Conservation (phyloP, 2,329 filamentous ascomycete genomes). For the Neospermospora avenae region DNA sequence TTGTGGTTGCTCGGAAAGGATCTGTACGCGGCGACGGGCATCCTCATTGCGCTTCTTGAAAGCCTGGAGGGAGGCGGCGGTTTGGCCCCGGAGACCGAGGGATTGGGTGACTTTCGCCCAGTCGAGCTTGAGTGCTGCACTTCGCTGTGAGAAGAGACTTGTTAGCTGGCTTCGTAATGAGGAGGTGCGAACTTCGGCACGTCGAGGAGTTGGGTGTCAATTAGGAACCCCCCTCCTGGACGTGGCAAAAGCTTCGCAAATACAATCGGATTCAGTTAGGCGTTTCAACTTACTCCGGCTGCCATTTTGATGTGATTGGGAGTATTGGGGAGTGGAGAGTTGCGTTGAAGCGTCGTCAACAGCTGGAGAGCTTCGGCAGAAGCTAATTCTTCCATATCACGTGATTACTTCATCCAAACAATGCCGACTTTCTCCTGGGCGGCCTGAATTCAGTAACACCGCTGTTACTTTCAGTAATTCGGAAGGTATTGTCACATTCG, state of each 20-base stretch:
- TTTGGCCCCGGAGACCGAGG: slow-evolving; percentile 94
- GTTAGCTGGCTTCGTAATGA: slow-evolving; percentile 27
- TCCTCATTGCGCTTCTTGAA: slow-evolving; percentile 99
- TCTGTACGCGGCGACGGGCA: slow-evolving; percentile 86
- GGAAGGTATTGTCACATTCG: too few relatives aligned
- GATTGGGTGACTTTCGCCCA: slow-evolving; percentile 93
- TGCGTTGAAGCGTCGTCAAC: slow-evolving; percentile 34
- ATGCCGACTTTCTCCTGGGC: background rate
- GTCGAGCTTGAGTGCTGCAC: slow-evolving; percentile 98
- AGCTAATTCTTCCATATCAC: slow-evolving; percentile 20
- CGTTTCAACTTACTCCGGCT: slow-evolving; percentile 56
- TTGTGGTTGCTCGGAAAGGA: slow-evolving; percentile 79
- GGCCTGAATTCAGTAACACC: too few relatives aligned
- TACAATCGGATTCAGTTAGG: slow-evolving; percentile 28
- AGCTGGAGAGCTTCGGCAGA: slow-evolving; percentile 17
- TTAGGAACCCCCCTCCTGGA: background rate
- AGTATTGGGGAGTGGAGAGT: slow-evolving; percentile 49
- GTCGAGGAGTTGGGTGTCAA: slow-evolving; percentile 12
- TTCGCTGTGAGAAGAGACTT: slow-evolving; percentile 61
- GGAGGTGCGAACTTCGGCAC: slow-evolving; percentile 21
- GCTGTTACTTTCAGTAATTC: too few relatives aligned
- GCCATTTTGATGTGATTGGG: slow-evolving; percentile 56
- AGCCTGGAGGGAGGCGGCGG: slow-evolving; percentile 81
- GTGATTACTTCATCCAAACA: slow-evolving; percentile 14
- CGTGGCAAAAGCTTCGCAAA: background rate